A percentile compares a stretch with the other conserved stretches of the same genome.
Conservation (phyloP, 2,329 filamentous ascomycete species). For the Cadophora sp. region DNA sequence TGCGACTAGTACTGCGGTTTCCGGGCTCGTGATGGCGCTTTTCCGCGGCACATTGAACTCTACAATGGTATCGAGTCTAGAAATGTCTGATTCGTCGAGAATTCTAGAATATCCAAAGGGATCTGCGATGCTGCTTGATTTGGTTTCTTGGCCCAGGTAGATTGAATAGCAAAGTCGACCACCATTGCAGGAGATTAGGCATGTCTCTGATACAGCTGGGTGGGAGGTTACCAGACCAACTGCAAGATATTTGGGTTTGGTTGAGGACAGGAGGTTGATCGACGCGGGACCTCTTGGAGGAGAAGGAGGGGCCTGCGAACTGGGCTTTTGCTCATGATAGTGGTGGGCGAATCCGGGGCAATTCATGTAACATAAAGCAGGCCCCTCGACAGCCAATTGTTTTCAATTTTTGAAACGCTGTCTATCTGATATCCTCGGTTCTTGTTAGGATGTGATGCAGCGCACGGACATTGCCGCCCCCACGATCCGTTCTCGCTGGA, state of each 20-base stretch:
- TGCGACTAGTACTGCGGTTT: slow-evolving; percentile 20
- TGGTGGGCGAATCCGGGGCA: too few relatives aligned
- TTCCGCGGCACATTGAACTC: slow-evolving; percentile 6
- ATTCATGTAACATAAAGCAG: too few relatives aligned
- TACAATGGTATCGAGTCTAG: slow-evolving; percentile 10
- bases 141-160: slow-evolving; percentile 14
- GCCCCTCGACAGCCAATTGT: too few relatives aligned
- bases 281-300: too few relatives aligned
- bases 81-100: slow-evolving; percentile 14
- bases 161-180: slow-evolving; percentile 11
- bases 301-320: too few relatives aligned
- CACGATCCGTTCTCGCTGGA: too few relatives aligned
- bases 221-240: slow-evolving; percentile 3
- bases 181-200: not conserved
- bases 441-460: too few relatives aligned
- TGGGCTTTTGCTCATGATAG: too few relatives aligned
- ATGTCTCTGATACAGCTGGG: slow-evolving; percentile 11
- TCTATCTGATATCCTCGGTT: too few relatives aligned
- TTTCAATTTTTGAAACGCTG: too few relatives aligned
- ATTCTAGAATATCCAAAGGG: slow-evolving; percentile 21
- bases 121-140: slow-evolving; percentile 16
- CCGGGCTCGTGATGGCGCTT: slow-evolving; percentile 11
- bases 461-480: too few relatives aligned
- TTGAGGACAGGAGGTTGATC: too few relatives aligned
- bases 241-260: not conserved